Base-by-base conservation (phyloP, 2,329 filamentous ascomycete species). In the Nemania sp. region DNA sequence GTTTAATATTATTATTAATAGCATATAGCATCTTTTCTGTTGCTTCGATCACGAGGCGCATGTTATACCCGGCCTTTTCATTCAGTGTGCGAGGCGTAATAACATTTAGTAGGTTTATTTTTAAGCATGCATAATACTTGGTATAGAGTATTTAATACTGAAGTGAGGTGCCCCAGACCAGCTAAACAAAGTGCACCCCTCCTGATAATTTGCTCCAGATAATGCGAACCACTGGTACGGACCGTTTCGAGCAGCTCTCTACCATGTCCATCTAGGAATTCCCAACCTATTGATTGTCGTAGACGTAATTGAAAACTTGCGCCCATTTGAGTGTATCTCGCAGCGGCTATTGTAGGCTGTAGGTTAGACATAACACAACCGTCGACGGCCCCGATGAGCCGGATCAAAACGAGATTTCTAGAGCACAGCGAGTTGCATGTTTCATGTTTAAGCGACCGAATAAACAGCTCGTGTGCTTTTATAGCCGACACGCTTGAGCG, bases 121-220 rank as follows among this genome's bases (percentile, higher is more conserved):
- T 35, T 32, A 60, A 51, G 47, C 21, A 59, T 62, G 54, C 48
- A 56, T 57, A 11, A 47, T 49, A 53, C 47, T 32, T 60, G 37
- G 39, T 57, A 57, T 57, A 50, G 42, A 46, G 40, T 61, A 58
- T 54, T 47, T 57, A 32, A 57, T 63, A 57, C 57, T 60, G 29
- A 46, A 46, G 53, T 40, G 29, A 63, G 45, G 53, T 43, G 50
- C 37, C 37, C 35, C 37, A 20, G 12, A 18, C 20, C 21, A 42
- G 46, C 29, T 55, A n/a, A 34, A 21, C 43, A 48, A 47, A 45
- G 25, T 18, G 46, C 37, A 42, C n/a, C 32, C 2, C 17, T 25
- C 11, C 25, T 48, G 12, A 53, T 39, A 18, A 17, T 40, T 39
- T 20, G 29, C 43, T 2, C 46, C 39, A 39, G 46, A 34, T 20